Conservation (phyloP, 179 eudicot species). For the Gypsophila paniculata region DNA sequence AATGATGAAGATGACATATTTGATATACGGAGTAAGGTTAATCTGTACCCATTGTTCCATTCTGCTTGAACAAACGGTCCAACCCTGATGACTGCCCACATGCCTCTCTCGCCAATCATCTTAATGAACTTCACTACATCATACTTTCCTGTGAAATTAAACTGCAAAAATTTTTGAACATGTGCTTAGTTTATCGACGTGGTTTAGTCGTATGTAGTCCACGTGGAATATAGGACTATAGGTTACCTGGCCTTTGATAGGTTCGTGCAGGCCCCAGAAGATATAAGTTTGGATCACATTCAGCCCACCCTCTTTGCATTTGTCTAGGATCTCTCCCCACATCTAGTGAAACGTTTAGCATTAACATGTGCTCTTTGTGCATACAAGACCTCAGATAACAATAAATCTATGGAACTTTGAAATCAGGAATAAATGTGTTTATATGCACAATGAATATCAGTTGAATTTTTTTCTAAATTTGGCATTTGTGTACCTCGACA, state of each 20-base stretch:
- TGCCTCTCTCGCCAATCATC: conserved; percentile 47
- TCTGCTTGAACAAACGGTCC: conserved; percentile 88
- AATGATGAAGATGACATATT: background rate
- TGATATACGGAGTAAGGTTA: background rate
- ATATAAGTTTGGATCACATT: conserved; percentile 74
- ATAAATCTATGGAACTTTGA: too few relatives aligned
- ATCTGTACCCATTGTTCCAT: conserved; percentile 74
- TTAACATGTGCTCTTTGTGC: background rate
- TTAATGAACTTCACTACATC: conserved; percentile 71
- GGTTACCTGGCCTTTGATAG: conserved; percentile 70
- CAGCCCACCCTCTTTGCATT: conserved; percentile 73
- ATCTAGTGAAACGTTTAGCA: conserved; percentile 31
- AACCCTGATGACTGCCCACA: conserved; percentile 63
- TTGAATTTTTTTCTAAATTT: background rate
- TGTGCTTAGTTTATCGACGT: conserved; percentile 6
- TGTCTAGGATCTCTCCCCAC: conserved; percentile 62
- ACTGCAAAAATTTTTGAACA: conserved; percentile 36
- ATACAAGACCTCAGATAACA: too few relatives aligned
- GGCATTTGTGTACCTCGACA: conserved; percentile 43
- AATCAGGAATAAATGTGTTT: background rate
- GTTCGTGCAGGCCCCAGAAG: conserved; percentile 91
- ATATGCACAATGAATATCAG: background rate
- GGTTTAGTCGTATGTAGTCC: background rate
- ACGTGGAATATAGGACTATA: background rate
- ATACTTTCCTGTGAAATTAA: conserved; percentile 53